Conservation (phyloP, 495 filamentous ascomycete genomes). For the Amorphotheca resinae region DNA sequence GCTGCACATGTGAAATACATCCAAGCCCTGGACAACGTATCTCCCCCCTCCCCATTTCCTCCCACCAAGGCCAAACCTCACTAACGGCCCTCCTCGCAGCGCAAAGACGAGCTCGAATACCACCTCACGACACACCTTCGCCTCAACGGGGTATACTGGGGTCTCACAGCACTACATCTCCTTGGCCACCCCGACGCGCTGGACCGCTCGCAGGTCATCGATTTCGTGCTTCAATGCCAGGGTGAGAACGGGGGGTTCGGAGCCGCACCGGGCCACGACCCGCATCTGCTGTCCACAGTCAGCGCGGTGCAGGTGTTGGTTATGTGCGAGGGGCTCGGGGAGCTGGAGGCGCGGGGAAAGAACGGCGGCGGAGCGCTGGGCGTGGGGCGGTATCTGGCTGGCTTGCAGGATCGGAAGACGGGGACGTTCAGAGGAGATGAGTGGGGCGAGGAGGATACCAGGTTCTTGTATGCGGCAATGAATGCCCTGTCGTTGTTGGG, state of each 20-base stretch:
- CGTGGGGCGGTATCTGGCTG: constrained; percentile 49
- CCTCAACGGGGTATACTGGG: constrained; percentile 94
- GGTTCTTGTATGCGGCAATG: constrained; percentile 82
- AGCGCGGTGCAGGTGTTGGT: constrained; percentile 87
- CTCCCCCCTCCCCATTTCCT: constrained; percentile 19
- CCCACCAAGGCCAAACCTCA: constrained; percentile 2
- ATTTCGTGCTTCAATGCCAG: constrained; percentile 87
- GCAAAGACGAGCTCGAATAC: constrained; percentile 89
- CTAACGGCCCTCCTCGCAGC: constrained; percentile 29
- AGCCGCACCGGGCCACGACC: constrained; percentile 85
- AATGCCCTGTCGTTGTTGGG: constrained; percentile 75
- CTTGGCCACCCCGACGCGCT: constrained; percentile 69
- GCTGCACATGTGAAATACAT: constrained; percentile 88
- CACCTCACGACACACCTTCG: constrained; percentile 95
- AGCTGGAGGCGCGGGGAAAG: constrained; percentile 57
- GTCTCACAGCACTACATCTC: constrained; percentile 76
- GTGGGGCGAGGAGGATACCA: constrained; percentile 92
- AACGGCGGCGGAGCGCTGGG: constrained; percentile 56
- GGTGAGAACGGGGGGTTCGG: constrained; percentile 82
- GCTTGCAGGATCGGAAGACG: constrained; percentile 63
- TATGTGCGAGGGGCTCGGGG: constrained; percentile 69
- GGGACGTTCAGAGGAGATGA: constrained; percentile 88
- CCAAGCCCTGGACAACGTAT: constrained; percentile 76
- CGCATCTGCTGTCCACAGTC: constrained; percentile 89
- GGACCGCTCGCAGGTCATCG: constrained; percentile 67